Base-by-base conservation (phyloP, 2,329 filamentous ascomycete species). In the Lecanosticta acicola region DNA sequence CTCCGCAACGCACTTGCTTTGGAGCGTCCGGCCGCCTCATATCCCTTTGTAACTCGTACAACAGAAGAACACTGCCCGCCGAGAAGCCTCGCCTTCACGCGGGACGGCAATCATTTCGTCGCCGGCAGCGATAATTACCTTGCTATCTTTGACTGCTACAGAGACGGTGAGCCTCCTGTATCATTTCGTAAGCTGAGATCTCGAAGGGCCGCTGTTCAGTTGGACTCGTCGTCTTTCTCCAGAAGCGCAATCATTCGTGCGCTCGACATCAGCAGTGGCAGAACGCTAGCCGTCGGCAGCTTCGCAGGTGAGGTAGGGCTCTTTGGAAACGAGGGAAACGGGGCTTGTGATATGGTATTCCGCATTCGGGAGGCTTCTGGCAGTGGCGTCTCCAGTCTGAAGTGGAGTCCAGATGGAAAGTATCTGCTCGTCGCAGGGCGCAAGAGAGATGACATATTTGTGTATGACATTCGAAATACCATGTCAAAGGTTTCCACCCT, bases 361-460 rank as follows among this genome's bases (percentile, higher is more conserved):
- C 46, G 49, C 8, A 35, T 54, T 3, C 35, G 55, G 26, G 9
- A 37, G 32, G 20, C 39, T 66, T 63, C 65, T 13, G 80, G 79
- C 2, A 66, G 63, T 0, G 80, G 80, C 3, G 65, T 83, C 16
- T 77, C 75, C 1, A 70, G 75, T 40, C 60, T 83, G 11, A 61
- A 70, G 13, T 83, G 78, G 79, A 80, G 74, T 42, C 71, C 73
- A 0, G 76, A 75, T 60, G 78, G 76, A 1, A 69, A 66, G 35
- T 83, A 83, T 57, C 60, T 84, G 3, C 77, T 78, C 52, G 71
- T 80, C 14, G 74, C 71, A 0, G 80, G 83, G 58, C 69, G 80
- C 16, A 71, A 71, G 46, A 77, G 77, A 43, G 71, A 79, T 52
- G 72, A 70, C 1, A 64, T 81, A 1, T 63, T 77, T 36, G 66